Percentiles rank a stretch among this genome's conserved stretches.
Evolutionary conservation across 1,284 basidiomycete species (phyloP).

Genomic region (Trametes hirsuta): DNA sequence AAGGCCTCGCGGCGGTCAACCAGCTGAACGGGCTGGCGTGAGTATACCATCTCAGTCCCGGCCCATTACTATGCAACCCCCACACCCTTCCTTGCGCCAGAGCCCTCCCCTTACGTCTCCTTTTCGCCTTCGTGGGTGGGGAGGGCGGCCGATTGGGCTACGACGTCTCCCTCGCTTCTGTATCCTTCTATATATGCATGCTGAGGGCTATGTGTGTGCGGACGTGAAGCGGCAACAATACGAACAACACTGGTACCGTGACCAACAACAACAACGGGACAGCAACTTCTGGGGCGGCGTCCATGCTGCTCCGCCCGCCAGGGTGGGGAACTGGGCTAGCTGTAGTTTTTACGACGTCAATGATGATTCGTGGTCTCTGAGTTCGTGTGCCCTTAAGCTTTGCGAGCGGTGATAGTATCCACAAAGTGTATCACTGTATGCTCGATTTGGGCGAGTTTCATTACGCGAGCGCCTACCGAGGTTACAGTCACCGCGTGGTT

Average conservation of each 20-base stretch:
- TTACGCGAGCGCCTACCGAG: too few species aligned
- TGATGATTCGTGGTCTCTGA: constrained; percentile 8
- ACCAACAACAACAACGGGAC: background rate
- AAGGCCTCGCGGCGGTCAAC: constrained; percentile 45
- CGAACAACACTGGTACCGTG: background rate
- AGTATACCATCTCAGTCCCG: constrained; percentile 8
- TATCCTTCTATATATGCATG: background rate
- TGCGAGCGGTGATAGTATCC: background rate
- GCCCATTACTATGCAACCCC: background rate
- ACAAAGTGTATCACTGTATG: too few species aligned
- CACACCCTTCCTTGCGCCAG: background rate
- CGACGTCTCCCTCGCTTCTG: background rate
- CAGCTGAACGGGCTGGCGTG: constrained; percentile 46
- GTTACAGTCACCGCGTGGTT: too few species aligned
- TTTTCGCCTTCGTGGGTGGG: background rate
- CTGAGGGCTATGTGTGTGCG: background rate
- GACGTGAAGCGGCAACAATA: background rate
- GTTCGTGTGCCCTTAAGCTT: background rate
- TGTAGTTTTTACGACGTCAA: background rate
- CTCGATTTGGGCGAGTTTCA: too few species aligned
- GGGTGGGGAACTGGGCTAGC: background rate
- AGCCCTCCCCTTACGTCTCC: background rate
- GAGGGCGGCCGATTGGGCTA: background rate
- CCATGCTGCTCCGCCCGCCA: background rate
- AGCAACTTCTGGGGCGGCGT: background rate